phyloP scores from a whole-genome alignment of 345 rosid species.

The Microthlaspi erraticum region DNA sequence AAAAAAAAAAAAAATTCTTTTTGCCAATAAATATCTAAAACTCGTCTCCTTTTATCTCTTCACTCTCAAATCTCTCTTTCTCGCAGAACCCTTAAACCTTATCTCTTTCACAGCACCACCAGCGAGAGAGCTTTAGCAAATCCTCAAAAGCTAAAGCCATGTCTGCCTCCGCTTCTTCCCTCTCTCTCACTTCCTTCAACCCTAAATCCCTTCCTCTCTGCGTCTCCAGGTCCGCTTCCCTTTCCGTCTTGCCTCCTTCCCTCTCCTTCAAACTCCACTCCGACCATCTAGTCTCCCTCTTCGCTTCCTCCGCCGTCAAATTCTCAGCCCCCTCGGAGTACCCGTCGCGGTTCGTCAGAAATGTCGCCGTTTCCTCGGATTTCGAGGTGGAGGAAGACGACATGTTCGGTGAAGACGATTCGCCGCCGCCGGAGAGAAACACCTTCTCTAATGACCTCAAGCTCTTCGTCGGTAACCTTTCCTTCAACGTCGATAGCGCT shows the following conservation, averaged over 20 bases:
- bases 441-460: slow-evolving; percentile 76
- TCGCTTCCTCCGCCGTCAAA: slow-evolving; percentile 43
- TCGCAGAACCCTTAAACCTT: slow-evolving; percentile 42
- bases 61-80: slow-evolving; percentile 19
- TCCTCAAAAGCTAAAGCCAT: slow-evolving; percentile 48
- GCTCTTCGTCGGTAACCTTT: slow-evolving; percentile 95
- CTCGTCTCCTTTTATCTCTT: slow-evolving; percentile 18
- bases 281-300: slow-evolving; percentile 46
- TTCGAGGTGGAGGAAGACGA: slow-evolving; percentile 71
- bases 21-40: slow-evolving; percentile 39
- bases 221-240: slow-evolving; percentile 48
- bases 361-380: slow-evolving; percentile 74
- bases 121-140: slow-evolving; percentile 24
- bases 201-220: slow-evolving; percentile 53
- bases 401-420: slow-evolving; percentile 37
- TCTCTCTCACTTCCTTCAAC: slow-evolving; percentile 59
- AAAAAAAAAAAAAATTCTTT: not conserved
- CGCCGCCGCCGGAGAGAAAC: slow-evolving; percentile 48
- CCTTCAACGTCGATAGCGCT: slow-evolving; percentile 82
- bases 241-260: slow-evolving; percentile 47
- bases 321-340: slow-evolving; percentile 27
- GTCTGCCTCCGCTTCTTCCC: slow-evolving; percentile 74
- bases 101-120: slow-evolving; percentile 27
- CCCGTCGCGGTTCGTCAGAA: slow-evolving; percentile 55
- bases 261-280: slow-evolving; percentile 50